Base-by-base conservation (phyloP, 2,329 filamentous ascomycete genomes). In the Ascochyta pisi region DNA sequence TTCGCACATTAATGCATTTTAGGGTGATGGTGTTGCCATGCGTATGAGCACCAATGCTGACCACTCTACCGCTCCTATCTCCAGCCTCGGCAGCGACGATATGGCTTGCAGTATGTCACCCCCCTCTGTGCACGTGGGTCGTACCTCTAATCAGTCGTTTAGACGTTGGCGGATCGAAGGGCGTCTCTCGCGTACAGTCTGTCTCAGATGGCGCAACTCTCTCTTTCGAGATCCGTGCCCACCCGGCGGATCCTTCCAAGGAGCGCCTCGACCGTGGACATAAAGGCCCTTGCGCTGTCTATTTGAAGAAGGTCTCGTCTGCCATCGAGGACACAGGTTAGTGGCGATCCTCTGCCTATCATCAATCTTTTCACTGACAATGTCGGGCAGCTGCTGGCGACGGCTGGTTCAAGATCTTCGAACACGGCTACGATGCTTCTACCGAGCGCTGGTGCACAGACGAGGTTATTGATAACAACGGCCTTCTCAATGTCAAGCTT, bases 361-460 rank as follows among this genome's bases (percentile, higher is more conserved):
- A 51, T 10, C 16, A 43, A 15, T 24, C 6, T 24, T n/a, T n/a
- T 29, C 24, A 42, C 57, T 63, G 49, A 64, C 45, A n/a, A 5
- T 8, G 22, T 12, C 15, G 27, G 22, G 15, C 23, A 67, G 70
- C 48, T 44, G 58, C 81, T 23, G 89, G 89, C 4, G 77, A 80
- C 46, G 89, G 89, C 35, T 93, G 89, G 90, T 90, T 92, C 82
- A 92, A 92, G 81, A 84, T 92, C 69, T 91, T 83, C 80, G 83
- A 90, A 54, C 82, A 88, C 47, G 88, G 87, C 41, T 90, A 89
- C 74, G 81, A 89, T 64, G 70, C 76, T 5, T 63, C 70, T 5
- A 78, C 79, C 1, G 72, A 78, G 26, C 78, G 84, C 70, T 92
- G 89, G 88, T 91, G 89, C 75, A 88, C 86, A 3, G 84, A 90